phyloP scores from a whole-genome alignment of 208 protist species.

The Porcisia deanei region DNA sequence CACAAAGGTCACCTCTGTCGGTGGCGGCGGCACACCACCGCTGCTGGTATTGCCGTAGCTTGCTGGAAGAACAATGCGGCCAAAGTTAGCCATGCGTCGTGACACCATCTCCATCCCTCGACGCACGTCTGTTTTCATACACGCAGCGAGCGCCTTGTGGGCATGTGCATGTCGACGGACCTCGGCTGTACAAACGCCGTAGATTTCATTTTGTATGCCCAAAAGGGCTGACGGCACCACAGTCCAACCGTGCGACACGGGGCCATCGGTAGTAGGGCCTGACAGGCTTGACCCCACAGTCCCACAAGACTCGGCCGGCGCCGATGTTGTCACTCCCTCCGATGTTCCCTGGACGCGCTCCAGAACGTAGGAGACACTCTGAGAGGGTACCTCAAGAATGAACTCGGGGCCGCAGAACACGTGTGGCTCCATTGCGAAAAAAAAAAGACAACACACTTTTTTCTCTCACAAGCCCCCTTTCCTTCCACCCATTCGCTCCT shows the following conservation, averaged over 20 bases:
- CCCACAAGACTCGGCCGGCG: neutral
- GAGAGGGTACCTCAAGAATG: slow-evolving; percentile 95
- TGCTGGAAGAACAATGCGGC: slow-evolving; percentile 21
- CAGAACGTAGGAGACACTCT: slow-evolving; percentile 85
- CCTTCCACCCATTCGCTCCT: neutral
- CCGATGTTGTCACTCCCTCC: slow-evolving; percentile 49
- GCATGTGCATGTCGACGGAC: slow-evolving; percentile 68
- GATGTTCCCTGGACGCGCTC: slow-evolving; percentile 93
- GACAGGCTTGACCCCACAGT: neutral
- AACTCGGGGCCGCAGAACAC: slow-evolving; percentile 95
- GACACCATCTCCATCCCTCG: slow-evolving; percentile 28
- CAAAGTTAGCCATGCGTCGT: slow-evolving; percentile 24
- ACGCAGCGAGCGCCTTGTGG: slow-evolving; percentile 43
- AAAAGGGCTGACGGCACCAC: slow-evolving; percentile 91
- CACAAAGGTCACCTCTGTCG: slow-evolving; percentile 39
- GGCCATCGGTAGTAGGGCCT: slow-evolving; percentile 69
- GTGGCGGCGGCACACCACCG: slow-evolving; percentile 39
- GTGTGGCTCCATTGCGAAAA: slow-evolving; percentile 93
- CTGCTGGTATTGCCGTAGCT: slow-evolving; percentile 19
- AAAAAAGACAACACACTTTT: neutral
- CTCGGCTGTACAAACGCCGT: slow-evolving; percentile 69
- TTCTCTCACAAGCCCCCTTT: neutral
- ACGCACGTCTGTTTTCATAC: slow-evolving; percentile 76
- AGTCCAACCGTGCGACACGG: slow-evolving; percentile 93
- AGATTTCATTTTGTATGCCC: slow-evolving; percentile 93